These are phyloP conservation scores for Trypanosoma conorhini DNA, from an alignment of 208 protist species.

Conservation along the genomic window DNA sequence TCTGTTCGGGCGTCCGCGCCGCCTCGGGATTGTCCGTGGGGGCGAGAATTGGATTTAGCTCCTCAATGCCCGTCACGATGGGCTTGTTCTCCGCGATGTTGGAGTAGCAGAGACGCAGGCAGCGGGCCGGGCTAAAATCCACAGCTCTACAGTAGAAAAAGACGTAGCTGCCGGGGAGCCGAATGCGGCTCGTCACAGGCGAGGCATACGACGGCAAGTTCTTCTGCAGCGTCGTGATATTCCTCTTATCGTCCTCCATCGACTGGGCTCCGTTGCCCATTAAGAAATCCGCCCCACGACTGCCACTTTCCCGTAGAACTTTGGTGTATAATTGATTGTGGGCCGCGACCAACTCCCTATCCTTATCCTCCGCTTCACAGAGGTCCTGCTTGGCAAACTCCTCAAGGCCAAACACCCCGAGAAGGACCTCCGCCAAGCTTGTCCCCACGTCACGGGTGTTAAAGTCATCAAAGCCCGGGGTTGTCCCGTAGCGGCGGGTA, in stretches of 20 bases:
- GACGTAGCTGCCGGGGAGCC: constrained; percentile 57
- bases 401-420: constrained; percentile 78
- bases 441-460: constrained; percentile 82
- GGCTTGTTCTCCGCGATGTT: constrained; percentile 45
- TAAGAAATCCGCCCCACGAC: constrained; percentile 12
- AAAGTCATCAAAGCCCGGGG: constrained; percentile 82
- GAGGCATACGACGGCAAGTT: constrained; percentile 59
- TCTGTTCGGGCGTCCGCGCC: constrained; percentile 21
- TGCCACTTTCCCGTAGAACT: constrained; percentile 54
- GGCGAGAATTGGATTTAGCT: neutral
- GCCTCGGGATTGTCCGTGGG: neutral
- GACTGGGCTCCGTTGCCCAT: neutral
- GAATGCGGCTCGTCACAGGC: constrained; percentile 48
- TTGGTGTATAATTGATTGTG: constrained; percentile 37
- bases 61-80: constrained; percentile 7
- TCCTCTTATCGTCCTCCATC: neutral
- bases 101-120: constrained; percentile 50
- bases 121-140: constrained; percentile 41
- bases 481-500: constrained; percentile 88
- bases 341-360: constrained; percentile 9
- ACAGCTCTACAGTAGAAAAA: constrained; percentile 49
- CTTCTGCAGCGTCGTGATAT: constrained; percentile 4
- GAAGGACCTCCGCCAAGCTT: constrained; percentile 69
- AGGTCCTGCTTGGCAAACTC: constrained; percentile 60
- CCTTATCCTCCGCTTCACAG: neutral